Conservation (phyloP, 768 basidiomycete species). For the Naematelia aurantialba region DNA sequence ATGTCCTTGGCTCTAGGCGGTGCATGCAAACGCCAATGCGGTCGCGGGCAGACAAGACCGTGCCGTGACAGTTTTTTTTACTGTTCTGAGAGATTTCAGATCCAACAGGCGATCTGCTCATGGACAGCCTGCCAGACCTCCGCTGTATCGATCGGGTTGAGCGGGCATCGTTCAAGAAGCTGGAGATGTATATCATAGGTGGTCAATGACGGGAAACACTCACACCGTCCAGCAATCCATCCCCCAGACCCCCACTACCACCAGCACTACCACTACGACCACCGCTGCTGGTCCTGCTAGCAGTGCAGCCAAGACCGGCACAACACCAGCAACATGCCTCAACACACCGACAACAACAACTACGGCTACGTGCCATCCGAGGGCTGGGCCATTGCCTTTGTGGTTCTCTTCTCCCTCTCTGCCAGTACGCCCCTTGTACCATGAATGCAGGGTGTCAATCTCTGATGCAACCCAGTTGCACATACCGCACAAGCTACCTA, state of each 20-base stretch:
- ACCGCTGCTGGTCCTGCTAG: not conserved
- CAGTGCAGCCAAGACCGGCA: not conserved
- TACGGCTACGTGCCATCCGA: conserved; percentile 41
- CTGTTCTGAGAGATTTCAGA: too few relatives aligned
- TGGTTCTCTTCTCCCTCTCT: conserved; percentile 42
- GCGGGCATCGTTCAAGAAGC: too few relatives aligned
- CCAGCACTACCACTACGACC: not conserved
- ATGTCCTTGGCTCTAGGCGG: too few relatives aligned
- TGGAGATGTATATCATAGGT: too few relatives aligned
- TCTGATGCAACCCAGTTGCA: conserved; percentile 6
- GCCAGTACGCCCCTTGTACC: conserved; percentile 19
- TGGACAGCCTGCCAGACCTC: too few relatives aligned
- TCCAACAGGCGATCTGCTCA: too few relatives aligned
- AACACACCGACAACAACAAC: conserved; percentile 9
- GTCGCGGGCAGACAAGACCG: too few relatives aligned
- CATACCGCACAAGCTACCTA: conserved; percentile 28
- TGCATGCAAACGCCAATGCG: too few relatives aligned
- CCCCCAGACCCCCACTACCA: not conserved
- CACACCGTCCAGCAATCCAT: not conserved
- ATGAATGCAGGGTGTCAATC: not conserved
- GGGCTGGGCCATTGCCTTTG: conserved; percentile 36
- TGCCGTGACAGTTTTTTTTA: too few relatives aligned
- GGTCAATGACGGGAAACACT: too few relatives aligned
- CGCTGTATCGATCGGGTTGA: too few relatives aligned
- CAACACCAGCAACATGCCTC: not conserved